Percentiles rank a stretch among this genome's conserved stretches.
Conservation (phyloP, 208 protist genomes). For the Crithidia brevicula region DNA sequence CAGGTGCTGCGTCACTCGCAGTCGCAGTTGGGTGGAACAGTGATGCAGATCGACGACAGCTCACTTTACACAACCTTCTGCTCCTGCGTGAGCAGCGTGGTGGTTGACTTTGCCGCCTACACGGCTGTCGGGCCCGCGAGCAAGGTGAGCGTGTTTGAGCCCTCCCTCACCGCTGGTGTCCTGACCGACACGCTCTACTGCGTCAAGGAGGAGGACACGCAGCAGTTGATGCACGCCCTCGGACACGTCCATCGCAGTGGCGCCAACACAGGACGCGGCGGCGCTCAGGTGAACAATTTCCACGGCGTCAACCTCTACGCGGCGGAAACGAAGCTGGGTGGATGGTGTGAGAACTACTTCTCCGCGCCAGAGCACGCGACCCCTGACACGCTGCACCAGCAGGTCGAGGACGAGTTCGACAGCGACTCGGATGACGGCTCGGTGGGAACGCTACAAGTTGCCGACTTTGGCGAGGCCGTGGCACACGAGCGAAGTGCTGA, state of each 20-base stretch:
- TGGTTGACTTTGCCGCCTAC: slow-evolving; percentile 53
- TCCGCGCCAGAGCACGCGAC: slow-evolving; percentile 29
- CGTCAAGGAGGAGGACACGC: slow-evolving; percentile 25
- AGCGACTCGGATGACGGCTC: slow-evolving; percentile 43
- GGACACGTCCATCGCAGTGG: slow-evolving; percentile 12
- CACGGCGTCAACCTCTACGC: slow-evolving; percentile 34
- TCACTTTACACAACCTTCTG: slow-evolving; percentile 52
- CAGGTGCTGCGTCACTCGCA: slow-evolving; percentile 44
- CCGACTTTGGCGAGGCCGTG: slow-evolving; percentile 75
- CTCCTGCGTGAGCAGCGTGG: slow-evolving; percentile 52
- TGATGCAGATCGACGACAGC: slow-evolving; percentile 15
- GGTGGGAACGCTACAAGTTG: slow-evolving; percentile 23
- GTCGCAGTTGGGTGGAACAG: slow-evolving; percentile 1
- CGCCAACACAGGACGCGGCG: slow-evolving; percentile 8
- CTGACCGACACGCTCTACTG: slow-evolving; percentile 48
- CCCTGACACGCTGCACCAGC: slow-evolving; percentile 14
- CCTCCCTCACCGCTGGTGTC: slow-evolving; percentile 32
- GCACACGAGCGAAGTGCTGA: slow-evolving; percentile 84
- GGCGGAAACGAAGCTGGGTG: slow-evolving; percentile 40
- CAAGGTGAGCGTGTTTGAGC: slow-evolving; percentile 20
- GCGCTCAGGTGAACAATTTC: neutral
- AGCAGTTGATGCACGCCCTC: slow-evolving; percentile 22
- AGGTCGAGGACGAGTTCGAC: slow-evolving; percentile 52
- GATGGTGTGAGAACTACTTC: slow-evolving; percentile 62
- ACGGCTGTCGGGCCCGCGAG: neutral